A percentile compares a stretch with the other conserved stretches of the same genome.
These are phyloP conservation scores for Dothideomycetes sp. DNA, from an alignment of 2,329 filamentous ascomycete genomes.

Conservation along the genomic window DNA sequence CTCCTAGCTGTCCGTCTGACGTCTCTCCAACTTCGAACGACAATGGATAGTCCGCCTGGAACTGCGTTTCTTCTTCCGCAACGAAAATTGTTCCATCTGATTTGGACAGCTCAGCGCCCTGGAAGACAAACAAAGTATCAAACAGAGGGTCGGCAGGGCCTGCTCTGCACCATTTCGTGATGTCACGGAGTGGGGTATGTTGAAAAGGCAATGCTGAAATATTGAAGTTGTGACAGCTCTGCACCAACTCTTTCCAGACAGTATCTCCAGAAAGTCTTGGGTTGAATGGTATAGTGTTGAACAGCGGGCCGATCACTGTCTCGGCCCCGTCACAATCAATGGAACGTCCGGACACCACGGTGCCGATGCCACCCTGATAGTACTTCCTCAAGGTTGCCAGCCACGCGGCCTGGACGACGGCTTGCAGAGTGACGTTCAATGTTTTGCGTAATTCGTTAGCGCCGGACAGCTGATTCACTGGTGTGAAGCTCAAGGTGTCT, in stretches of 20 bases:
- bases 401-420: slow-evolving; percentile 69
- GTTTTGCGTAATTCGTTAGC: slow-evolving; percentile 38
- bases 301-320: slow-evolving; percentile 65
- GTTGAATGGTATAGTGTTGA: slow-evolving; percentile 77
- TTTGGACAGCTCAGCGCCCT: slow-evolving; percentile 28
- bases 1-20: slow-evolving; percentile 34
- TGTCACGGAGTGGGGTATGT: slow-evolving; percentile 65
- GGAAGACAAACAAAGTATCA: slow-evolving; percentile 74
- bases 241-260: slow-evolving; percentile 51
- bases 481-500: slow-evolving; percentile 15
- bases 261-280: slow-evolving; percentile 32
- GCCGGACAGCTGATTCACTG: slow-evolving; percentile 36
- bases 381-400: slow-evolving; percentile 37
- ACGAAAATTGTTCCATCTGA: background rate
- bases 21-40: slow-evolving; percentile 61
- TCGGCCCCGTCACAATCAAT: slow-evolving; percentile 58
- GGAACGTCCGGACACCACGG: slow-evolving; percentile 68
- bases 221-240: slow-evolving; percentile 60
- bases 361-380: slow-evolving; percentile 47
- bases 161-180: slow-evolving; percentile 65
- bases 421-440: slow-evolving; percentile 66
- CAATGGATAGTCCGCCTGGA: slow-evolving; percentile 57
- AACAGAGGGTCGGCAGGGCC: slow-evolving; percentile 53
- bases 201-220: slow-evolving; percentile 59
- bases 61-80: slow-evolving; percentile 5